Base-by-base conservation (phyloP, 140 eudicot genomes). In the Flaveria floridana region DNA sequence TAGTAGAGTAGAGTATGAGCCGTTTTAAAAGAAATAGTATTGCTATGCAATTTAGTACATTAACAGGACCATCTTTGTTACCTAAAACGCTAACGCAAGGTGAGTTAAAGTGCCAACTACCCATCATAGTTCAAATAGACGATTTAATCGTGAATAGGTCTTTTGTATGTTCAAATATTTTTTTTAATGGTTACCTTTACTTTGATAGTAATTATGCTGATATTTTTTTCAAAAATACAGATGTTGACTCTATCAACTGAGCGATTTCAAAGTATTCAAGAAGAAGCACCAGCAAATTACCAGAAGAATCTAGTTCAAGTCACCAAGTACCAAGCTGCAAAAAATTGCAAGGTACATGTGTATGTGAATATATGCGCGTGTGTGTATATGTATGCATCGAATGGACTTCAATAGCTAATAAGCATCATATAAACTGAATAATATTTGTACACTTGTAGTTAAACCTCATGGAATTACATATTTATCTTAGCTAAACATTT, bases 301-400 rank as follows among this genome's bases (percentile, higher is more conserved):
- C 97, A 81, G 20, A 84, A 86, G 47, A 86, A 86, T 70, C 80
- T 93, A 14, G 86, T 93, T 78, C 91, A 86, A 70, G 96, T 93
- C 74, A 93, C 94, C 39, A 93, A 93, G 76, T 90, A 93, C 67
- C 98, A 88, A 78, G 97, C 97, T 25, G 98, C 94, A 57, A 83
- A 83, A 81, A 82, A 93, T 85, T 93, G 98, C 77, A 90, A 93
- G 93, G 98, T 89, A 76, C 65, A 34, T 28, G 16, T 16, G 53
- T 53, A 3, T 2, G 41, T 34, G 41, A 4, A 34, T 34, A 6
- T 5, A 34, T 4, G 41, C 41, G 41, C 0, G 41, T 4, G 6
- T 34, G 41, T 28, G 37, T 28, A 28, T 28, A 3, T 28, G 37
- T 28, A 3, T 28, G 6, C 0, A 3, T 28, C 6, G 1, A 0